phyloP scores from a whole-genome alignment of 2,329 filamentous ascomycete genomes.

The Ambrosiella cleistominuta region DNA sequence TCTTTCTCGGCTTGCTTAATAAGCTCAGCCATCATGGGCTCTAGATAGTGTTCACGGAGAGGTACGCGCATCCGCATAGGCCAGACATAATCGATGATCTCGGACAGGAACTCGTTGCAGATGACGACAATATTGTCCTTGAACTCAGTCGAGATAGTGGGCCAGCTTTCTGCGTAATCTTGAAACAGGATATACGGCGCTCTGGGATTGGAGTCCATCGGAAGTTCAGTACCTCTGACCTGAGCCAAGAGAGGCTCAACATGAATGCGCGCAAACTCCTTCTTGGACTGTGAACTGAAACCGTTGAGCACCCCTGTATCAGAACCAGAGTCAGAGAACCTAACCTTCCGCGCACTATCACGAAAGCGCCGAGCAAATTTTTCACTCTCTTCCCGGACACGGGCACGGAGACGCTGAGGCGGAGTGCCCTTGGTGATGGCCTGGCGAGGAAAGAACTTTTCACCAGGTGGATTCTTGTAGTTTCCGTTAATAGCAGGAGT shows the following conservation, averaged over 20 bases:
- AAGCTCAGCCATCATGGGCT: conserved; percentile 29
- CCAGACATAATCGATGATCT: conserved; percentile 34
- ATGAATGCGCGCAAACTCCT: conserved; percentile 29
- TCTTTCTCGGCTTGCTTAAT: conserved; percentile 30
- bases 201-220: conserved; percentile 34
- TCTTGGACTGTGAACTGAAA: conserved; percentile 25
- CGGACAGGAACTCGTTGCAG: conserved; percentile 34
- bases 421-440: conserved; percentile 33
- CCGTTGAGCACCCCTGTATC: conserved; percentile 14
- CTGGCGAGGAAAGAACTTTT: conserved; percentile 32
- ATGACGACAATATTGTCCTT: conserved; percentile 37
- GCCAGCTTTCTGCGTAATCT: conserved; percentile 35
- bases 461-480: conserved; percentile 37
- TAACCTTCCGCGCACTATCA: conserved; percentile 31
- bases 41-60: conserved; percentile 30
- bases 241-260: conserved; percentile 32
- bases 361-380: conserved; percentile 31
- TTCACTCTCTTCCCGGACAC: conserved; percentile 34
- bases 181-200: conserved; percentile 37
- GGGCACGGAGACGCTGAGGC: conserved; percentile 32
- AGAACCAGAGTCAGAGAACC: conserved; percentile 20
- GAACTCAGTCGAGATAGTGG: conserved; percentile 33
- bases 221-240: conserved; percentile 34
- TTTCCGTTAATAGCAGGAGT: conserved; percentile 35
- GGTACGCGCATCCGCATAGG: conserved; percentile 34